phyloP scores from a whole-genome alignment of 176 grass and related monocot genomes.

The Bromus sterilis region DNA sequence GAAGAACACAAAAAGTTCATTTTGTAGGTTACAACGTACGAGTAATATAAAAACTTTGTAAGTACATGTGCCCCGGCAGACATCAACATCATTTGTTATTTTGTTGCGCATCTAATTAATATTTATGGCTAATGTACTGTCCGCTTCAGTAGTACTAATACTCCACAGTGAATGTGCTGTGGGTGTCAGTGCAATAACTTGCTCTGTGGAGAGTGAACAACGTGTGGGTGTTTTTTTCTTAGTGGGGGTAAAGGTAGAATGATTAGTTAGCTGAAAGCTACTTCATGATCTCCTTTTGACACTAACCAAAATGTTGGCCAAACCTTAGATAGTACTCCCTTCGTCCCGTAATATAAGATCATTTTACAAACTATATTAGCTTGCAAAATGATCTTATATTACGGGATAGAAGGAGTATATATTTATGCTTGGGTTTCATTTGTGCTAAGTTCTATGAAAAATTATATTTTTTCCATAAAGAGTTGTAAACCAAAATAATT shows the following conservation, averaged over 20 bases:
- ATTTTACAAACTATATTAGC: no score
- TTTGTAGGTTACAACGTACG: constrained; percentile 15
- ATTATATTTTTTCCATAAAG: no score
- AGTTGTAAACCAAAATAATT: no score
- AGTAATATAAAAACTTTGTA: constrained; percentile 12
- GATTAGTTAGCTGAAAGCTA: not conserved
- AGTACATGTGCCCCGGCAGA: constrained; percentile 16
- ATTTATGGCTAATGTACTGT: constrained; percentile 10
- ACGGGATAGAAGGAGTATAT: no score
- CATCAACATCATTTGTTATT: constrained; percentile 37
- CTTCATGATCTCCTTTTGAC: not conserved
- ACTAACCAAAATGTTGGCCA: not conserved
- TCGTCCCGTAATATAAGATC: no score
- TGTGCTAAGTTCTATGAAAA: no score
- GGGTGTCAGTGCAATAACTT: constrained; percentile 9
- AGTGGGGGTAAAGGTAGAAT: not conserved
- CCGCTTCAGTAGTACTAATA: not conserved
- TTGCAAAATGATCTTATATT: no score
- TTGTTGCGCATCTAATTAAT: not conserved
- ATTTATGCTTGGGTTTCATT: no score
- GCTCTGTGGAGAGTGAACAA: not conserved
- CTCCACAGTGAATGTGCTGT: not conserved
- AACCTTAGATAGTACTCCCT: not conserved
- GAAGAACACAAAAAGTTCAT: constrained; percentile 25
- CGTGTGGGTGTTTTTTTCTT: not conserved